Conservation (phyloP, 2,329 filamentous ascomycete genomes). For the Akanthomyces lecanii region DNA sequence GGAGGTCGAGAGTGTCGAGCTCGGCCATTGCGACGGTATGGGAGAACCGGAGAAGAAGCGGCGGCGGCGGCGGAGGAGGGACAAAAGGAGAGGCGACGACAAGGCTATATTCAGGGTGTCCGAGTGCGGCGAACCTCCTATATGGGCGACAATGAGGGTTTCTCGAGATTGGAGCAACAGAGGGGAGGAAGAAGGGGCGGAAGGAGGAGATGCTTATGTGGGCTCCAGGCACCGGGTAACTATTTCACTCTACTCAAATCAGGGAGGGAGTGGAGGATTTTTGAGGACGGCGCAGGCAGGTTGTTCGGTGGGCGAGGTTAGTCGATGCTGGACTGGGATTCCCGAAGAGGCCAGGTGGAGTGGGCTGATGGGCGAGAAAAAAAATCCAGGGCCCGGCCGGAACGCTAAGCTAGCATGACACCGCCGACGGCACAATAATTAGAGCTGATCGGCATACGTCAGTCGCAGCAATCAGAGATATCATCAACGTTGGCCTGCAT, state of each 20-base stretch:
- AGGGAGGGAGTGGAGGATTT: constrained; percentile 2
- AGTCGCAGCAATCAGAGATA: background rate
- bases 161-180: background rate
- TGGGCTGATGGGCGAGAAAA: background rate
- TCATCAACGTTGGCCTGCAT: background rate
- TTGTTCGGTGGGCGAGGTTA: background rate
- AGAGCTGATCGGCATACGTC: background rate
- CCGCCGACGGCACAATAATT: constrained; percentile 4
- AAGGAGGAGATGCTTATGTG: background rate
- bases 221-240: background rate
- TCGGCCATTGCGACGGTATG: constrained; percentile 68
- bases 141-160: background rate
- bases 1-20: constrained; percentile 90
- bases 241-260: constrained; percentile 1
- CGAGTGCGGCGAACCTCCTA: constrained; percentile 2
- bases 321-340: constrained; percentile 11
- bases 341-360: constrained; percentile 12
- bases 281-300: constrained; percentile 2
- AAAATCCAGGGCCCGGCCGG: constrained; percentile 12
- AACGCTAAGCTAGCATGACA: background rate
- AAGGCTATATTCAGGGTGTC: background rate
- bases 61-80: background rate
- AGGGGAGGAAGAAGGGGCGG: background rate
- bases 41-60: background rate
- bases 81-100: background rate